Conservation (phyloP, 129 eudicot genomes). For the Chrysanthemum makinoi region DNA sequence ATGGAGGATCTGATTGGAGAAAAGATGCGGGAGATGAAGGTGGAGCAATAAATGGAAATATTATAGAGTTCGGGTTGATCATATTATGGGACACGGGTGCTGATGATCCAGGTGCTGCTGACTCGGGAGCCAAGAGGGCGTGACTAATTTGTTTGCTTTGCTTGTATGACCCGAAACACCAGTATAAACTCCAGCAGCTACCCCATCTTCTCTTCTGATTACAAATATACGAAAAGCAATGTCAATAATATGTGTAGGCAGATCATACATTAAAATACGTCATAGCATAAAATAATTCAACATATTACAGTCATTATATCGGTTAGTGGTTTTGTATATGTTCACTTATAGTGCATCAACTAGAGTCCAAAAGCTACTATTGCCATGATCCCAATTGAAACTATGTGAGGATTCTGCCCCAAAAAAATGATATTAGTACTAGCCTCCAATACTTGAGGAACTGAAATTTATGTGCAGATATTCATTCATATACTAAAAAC, state of each 20-base stretch:
- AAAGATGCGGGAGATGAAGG: conserved; percentile 97
- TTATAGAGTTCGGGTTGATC: conserved; percentile 43
- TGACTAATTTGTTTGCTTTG: conserved; percentile 72
- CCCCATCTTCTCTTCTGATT: conserved; percentile 91
- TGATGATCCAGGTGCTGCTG: conserved; percentile 36
- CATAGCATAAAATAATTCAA: neutral
- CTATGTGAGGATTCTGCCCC: neutral
- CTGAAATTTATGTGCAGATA: conserved; percentile 9
- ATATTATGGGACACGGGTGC: conserved; percentile 37
- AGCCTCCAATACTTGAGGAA: neutral
- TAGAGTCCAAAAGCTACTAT: neutral
- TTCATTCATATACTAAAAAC: neutral
- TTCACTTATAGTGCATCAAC: neutral
- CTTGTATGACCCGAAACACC: conserved; percentile 80
- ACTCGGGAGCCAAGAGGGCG: conserved; percentile 70
- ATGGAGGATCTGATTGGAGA: conserved; percentile 88
- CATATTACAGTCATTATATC: neutral
- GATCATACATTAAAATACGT: neutral
- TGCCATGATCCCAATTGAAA: neutral
- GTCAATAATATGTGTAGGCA: conserved; percentile 14
- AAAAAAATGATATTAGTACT: neutral
- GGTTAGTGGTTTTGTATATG: neutral
- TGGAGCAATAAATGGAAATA: conserved; percentile 86
- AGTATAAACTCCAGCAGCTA: conserved; percentile 82
- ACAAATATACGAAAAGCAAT: conserved; percentile 20